Evolutionary conservation across 495 filamentous ascomycete genomes (phyloP).

Genomic region (Daldinia vernicosa): DNA sequence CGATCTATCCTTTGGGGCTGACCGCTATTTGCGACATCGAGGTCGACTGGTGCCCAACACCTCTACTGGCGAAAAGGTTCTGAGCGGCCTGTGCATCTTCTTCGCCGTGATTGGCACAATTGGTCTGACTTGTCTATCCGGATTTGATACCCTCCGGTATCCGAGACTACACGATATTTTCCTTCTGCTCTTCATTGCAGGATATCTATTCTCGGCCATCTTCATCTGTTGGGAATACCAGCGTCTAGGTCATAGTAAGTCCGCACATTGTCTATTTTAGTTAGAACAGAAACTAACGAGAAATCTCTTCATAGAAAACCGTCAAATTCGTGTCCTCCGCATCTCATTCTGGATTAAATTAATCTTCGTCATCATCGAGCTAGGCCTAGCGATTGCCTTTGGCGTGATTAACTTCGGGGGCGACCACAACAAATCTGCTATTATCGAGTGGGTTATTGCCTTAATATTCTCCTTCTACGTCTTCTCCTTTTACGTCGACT

Average conservation of each 20-base stretch:
- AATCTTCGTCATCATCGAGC: conserved; percentile 78
- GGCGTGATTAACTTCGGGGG: conserved; percentile 52
- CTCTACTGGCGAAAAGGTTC: conserved; percentile 70
- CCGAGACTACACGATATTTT: conserved; percentile 76
- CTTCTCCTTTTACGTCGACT: conserved; percentile 86
- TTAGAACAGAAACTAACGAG: neutral
- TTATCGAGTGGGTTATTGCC: conserved; percentile 81
- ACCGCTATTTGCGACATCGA: conserved; percentile 82
- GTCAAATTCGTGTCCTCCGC: conserved; percentile 74
- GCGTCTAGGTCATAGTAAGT: conserved; percentile 73
- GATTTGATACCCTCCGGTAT: conserved; percentile 82
- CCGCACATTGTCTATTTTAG: neutral
- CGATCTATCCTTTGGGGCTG: conserved; percentile 80
- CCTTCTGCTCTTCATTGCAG: conserved; percentile 82
- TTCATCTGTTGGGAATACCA: conserved; percentile 91
- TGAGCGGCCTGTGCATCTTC: conserved; percentile 73
- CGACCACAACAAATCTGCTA: conserved; percentile 64
- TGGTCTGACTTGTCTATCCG: conserved; percentile 80
- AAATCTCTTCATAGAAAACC: conserved; percentile 60
- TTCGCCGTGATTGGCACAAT: conserved; percentile 78
- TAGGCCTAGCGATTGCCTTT: conserved; percentile 76
- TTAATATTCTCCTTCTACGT: conserved; percentile 92
- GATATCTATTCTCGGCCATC: conserved; percentile 82
- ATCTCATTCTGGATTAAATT: conserved; percentile 85
- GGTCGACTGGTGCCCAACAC: conserved; percentile 78